Evolutionary conservation across 331 rosid genomes (phyloP).

Genomic region (Acacia concinna): DNA sequence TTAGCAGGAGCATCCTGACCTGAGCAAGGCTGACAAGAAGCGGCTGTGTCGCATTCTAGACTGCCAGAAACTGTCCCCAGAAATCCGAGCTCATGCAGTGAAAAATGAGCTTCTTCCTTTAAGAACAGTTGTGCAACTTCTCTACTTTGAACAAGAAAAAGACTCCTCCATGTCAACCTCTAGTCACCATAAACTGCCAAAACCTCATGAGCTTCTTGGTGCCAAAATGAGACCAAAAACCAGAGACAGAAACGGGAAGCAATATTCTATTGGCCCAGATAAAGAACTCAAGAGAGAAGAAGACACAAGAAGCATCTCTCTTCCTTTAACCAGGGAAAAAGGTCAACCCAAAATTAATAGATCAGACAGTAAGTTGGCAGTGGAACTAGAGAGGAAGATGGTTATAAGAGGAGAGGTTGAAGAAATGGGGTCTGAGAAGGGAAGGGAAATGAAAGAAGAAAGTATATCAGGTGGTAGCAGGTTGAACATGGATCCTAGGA

Average conservation of each 20-base stretch:
- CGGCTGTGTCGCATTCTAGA: constrained; percentile 73
- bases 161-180: constrained; percentile 47
- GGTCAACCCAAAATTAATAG: constrained; percentile 43
- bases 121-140: constrained; percentile 88
- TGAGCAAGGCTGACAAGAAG: constrained; percentile 77
- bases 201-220: constrained; percentile 52
- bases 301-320: constrained; percentile 28
- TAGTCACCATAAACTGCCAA: constrained; percentile 36
- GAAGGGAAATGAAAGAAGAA: constrained; percentile 43
- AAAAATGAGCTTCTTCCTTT: constrained; percentile 89
- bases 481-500: constrained; percentile 65
- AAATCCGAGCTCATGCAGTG: constrained; percentile 70
- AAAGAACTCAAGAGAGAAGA: constrained; percentile 46
- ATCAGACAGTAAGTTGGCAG: constrained; percentile 49
- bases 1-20: constrained; percentile 68
- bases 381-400: constrained; percentile 50
- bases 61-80: constrained; percentile 78
- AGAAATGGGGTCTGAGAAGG: constrained; percentile 45
- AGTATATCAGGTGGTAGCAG: constrained; percentile 41
- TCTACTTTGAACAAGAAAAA: constrained; percentile 83
- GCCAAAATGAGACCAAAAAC: constrained; percentile 47
- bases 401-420: constrained; percentile 47
- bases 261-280: constrained; percentile 38
- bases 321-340: constrained; percentile 44
- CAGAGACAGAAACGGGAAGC: constrained; percentile 49